These are phyloP conservation scores for Elongisporangium prolatum DNA, from an alignment of 352 stramenopile species.

Conservation along the genomic window DNA sequence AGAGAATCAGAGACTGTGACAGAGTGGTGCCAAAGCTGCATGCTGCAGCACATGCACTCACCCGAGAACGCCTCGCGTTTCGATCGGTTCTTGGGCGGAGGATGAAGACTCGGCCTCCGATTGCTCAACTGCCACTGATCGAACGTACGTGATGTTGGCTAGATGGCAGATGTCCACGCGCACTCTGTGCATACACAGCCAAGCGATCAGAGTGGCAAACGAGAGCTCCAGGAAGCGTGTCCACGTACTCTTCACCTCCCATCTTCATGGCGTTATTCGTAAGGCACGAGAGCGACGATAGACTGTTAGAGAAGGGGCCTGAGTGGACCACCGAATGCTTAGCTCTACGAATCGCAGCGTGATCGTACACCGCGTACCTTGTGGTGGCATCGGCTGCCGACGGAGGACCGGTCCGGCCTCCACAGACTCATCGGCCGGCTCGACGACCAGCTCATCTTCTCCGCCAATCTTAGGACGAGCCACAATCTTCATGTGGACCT, in stretches of 20 bases:
- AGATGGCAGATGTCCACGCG: conserved; percentile 57
- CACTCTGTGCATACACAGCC: conserved; percentile 23
- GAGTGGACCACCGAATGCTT: not conserved
- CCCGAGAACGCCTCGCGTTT: conserved; percentile 1
- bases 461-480: conserved; percentile 16
- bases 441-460: not conserved
- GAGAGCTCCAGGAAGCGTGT: not conserved
- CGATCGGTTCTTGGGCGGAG: conserved; percentile 11
- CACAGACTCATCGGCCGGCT: conserved; percentile 3
- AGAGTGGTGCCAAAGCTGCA: too few species aligned
- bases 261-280: conserved; percentile 36
- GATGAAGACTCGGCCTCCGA: not conserved
- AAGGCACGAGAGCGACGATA: conserved; percentile 34
- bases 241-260: conserved; percentile 34
- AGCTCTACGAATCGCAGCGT: not conserved
- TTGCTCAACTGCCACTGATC: conserved; percentile 8
- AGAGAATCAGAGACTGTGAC: not conserved
- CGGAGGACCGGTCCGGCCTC: conserved; percentile 30
- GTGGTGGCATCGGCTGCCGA: conserved; percentile 33
- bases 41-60: too few species aligned
- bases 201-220: not conserved
- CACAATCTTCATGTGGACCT: conserved; percentile 61
- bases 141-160: conserved; percentile 54
- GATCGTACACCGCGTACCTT: conserved; percentile 15
- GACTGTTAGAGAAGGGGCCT: conserved; percentile 34